Evolutionary conservation across 2,329 filamentous ascomycete species (phyloP), one percentile per base, ranked within the genome.

Genomic region (Hypoxylon sp.): DNA sequence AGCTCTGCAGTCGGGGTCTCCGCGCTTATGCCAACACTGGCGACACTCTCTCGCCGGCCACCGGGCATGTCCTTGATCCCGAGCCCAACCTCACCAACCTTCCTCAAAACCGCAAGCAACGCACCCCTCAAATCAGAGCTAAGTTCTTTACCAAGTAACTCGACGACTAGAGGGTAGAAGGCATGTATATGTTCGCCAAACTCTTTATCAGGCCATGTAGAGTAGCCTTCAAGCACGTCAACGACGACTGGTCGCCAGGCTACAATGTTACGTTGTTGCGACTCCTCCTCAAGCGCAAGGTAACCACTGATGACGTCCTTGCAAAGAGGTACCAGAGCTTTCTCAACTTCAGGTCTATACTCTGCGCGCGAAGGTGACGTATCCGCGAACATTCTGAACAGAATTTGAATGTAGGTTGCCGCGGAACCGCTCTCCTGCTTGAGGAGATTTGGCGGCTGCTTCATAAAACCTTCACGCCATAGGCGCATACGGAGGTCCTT

Each of bases 381-480:
- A 77, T 99, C 96, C 52, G 93, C 92, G 81, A 97, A 99, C 96
- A 99, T 99, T 54, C 96, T 88, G 82, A 99, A 94, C 29, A 99
- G 84, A 72, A 99, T 99, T 69, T 92, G 92, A 37, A 99, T 94
- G 79, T 99, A 99, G 1, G 97, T 98, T 2, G 93, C 93, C 0
- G 96, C 96, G 61, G 92, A 93, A 44, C 96, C 95, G 68, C 90
- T 93, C 82, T 99, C 96, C 79, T 99, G 96, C 83, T 99, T 99
- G 31, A 99, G 87, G 11, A 99, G 85, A 76, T 99, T 99, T 2
- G 96, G 96, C 14, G 96, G 95, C 78, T 99, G 96, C 82, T 97
- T 97, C 96, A 99, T 99, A 85, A 99, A 99, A 0, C 97, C 96
- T 79, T 99, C 96, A 55, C 94, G 88, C 94, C 97, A 99, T 17